Percentiles rank a stretch among this genome's conserved stretches.
Conservation (phyloP, 371 early-diverging fungal species). For the Funneliformis caledonium region DNA sequence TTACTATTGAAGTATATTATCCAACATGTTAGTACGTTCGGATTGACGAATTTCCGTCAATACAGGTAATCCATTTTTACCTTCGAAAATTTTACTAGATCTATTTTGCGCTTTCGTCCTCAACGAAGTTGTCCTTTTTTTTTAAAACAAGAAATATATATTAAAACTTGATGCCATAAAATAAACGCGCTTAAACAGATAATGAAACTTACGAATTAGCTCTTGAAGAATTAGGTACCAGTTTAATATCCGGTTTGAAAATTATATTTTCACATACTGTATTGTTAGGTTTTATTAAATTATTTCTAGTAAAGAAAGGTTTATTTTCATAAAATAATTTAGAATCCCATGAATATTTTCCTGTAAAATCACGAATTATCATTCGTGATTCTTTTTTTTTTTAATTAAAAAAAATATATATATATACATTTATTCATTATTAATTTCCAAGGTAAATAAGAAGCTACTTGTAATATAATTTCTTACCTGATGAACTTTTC, state of each 20-base stretch:
- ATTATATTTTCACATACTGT: constrained; percentile 15
- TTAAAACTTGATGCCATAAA: background rate
- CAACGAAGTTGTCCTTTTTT: background rate
- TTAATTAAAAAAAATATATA: too few species aligned
- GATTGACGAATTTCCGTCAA: constrained; percentile 2
- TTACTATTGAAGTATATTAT: constrained; percentile 53
- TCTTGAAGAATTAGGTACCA: background rate
- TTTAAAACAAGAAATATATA: background rate
- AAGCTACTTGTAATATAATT: too few species aligned
- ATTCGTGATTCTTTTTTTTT: constrained; percentile 54
- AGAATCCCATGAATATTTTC: constrained; percentile 82
- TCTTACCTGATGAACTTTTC: constrained; percentile 11
- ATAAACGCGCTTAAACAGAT: background rate
- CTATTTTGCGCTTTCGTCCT: background rate
- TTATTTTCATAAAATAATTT: constrained; percentile 62
- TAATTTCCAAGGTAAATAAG: too few species aligned
- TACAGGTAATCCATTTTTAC: constrained; percentile 1
- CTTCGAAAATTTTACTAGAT: constrained; percentile 5
- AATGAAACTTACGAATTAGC: constrained; percentile 5
- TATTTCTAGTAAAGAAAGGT: constrained; percentile 15
- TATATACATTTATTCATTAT: too few species aligned
- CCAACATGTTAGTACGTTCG: constrained; percentile 52
- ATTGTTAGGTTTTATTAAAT: background rate
- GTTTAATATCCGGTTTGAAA: constrained; percentile 13
- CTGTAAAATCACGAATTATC: constrained; percentile 76